A percentile compares a stretch with the other conserved stretches of the same genome.
Conservation (phyloP, 2,329 filamentous ascomycete genomes). For the Aspergillus ustus region DNA sequence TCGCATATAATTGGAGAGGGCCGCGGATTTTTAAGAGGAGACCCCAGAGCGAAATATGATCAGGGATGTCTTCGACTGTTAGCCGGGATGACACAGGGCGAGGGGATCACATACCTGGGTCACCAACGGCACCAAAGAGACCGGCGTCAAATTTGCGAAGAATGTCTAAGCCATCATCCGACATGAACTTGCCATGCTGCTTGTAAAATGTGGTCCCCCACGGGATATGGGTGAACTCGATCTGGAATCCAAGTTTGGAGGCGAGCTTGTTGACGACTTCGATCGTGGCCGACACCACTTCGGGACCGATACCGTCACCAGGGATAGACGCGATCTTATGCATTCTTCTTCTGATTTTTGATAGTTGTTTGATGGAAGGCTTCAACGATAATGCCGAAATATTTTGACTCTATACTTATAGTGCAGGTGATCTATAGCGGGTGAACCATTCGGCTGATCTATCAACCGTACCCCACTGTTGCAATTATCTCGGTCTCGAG, state of each 20-base stretch:
- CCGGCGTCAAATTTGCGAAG: conserved; percentile 59
- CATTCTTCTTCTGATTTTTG: conserved; percentile 6
- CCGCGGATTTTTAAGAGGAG: conserved; percentile 61
- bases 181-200: conserved; percentile 58
- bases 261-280: conserved; percentile 53
- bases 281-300: conserved; percentile 64
- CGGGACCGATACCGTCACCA: conserved; percentile 66
- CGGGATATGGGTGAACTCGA: conserved; percentile 56
- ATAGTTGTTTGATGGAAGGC: neutral
- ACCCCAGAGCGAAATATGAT: conserved; percentile 62
- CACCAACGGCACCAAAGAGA: conserved; percentile 65
- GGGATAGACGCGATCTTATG: conserved; percentile 60
- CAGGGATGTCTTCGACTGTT: conserved; percentile 53
- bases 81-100: neutral
- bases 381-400: neutral
- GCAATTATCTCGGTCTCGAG: neutral
- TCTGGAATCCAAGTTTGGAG: conserved; percentile 50
- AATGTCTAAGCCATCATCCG: conserved; percentile 55
- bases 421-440: neutral
- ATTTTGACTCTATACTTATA: neutral
- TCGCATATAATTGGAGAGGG: conserved; percentile 61
- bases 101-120: conserved; percentile 48
- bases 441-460: conserved; percentile 10
- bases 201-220: conserved; percentile 49
- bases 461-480: neutral